A percentile compares a stretch with the other conserved stretches of the same genome.
phyloP scores from a whole-genome alignment of 805 yeast genomes.

The Clavispora phyllophila region DNA sequence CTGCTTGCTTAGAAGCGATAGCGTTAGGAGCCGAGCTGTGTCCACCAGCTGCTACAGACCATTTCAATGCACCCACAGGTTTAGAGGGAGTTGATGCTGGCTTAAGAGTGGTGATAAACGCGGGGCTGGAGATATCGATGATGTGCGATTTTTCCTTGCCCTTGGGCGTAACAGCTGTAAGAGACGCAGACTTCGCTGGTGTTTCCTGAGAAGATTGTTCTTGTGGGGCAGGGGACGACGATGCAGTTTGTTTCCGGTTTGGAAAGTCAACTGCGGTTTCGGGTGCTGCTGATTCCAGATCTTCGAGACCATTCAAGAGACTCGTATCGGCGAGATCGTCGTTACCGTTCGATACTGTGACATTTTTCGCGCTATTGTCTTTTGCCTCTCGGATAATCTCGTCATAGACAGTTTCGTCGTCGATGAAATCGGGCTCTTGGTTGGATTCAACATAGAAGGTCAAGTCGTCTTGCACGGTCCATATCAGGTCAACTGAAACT shows the following conservation, averaged over 20 bases:
- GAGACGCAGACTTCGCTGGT: neutral
- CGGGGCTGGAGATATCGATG: constrained; percentile 32
- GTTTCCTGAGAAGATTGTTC: neutral
- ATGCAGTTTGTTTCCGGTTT: neutral
- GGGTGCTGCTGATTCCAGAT: neutral
- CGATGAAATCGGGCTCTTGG: constrained; percentile 34
- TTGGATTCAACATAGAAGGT: constrained; percentile 32
- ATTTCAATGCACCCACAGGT: constrained; percentile 51
- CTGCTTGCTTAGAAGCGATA: neutral
- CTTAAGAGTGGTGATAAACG: constrained; percentile 40
- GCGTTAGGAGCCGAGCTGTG: constrained; percentile 1
- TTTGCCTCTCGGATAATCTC: constrained; percentile 29
- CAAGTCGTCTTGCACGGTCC: constrained; percentile 37
- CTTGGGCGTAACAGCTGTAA: constrained; percentile 7
- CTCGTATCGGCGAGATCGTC: constrained; percentile 2
- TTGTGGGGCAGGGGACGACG: constrained; percentile 1
- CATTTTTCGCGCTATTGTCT: constrained; percentile 13
- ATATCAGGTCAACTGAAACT: constrained; percentile 13
- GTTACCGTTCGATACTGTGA: constrained; percentile 5
- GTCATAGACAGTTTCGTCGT: constrained; percentile 38
- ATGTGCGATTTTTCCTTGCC: constrained; percentile 9
- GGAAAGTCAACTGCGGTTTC: neutral
- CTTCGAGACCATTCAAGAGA: constrained; percentile 3
- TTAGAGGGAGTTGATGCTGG: constrained; percentile 53
- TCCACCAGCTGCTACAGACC: constrained; percentile 52